Percentiles rank a stretch among this genome's conserved stretches.
Evolutionary conservation across 495 filamentous ascomycete species (phyloP).

Genomic region (Aeminium ludgeri): DNA sequence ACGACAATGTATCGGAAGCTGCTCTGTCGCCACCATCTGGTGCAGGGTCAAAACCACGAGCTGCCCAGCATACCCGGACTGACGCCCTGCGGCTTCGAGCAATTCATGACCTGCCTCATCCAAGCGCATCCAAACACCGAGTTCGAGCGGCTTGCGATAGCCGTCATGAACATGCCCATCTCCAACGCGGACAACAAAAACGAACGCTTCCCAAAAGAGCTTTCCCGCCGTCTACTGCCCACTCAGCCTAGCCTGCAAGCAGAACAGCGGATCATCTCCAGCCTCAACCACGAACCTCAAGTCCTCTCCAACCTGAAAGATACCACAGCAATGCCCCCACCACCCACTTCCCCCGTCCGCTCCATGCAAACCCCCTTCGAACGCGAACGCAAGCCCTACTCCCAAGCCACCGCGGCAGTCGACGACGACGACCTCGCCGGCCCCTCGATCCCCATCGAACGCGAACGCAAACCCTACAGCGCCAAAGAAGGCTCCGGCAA

Average conservation of each 20-base stretch:
- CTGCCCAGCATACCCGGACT: slow-evolving; percentile 57
- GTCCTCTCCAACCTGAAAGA: slow-evolving; percentile 2
- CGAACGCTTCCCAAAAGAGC: slow-evolving; percentile 64
- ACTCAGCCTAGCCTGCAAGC: slow-evolving; percentile 18
- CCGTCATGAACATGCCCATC: slow-evolving; percentile 59
- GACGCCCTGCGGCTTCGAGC: slow-evolving; percentile 62
- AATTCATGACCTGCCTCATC: slow-evolving; percentile 60
- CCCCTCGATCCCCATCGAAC: slow-evolving; percentile 36
- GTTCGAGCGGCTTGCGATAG: slow-evolving; percentile 52
- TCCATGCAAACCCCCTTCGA: slow-evolving; percentile 22
- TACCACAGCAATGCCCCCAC: slow-evolving; percentile 10
- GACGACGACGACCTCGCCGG: slow-evolving; percentile 32
- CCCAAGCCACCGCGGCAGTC: slow-evolving; percentile 21
- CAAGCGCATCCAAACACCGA: slow-evolving; percentile 66
- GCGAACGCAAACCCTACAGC: slow-evolving; percentile 45
- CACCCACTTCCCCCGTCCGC: slow-evolving; percentile 8
- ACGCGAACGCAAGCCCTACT: slow-evolving; percentile 36
- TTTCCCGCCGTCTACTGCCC: slow-evolving; percentile 59
- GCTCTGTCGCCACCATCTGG: slow-evolving; percentile 62
- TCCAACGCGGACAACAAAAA: slow-evolving; percentile 52
- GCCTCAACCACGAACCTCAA: slow-evolving; percentile 15
- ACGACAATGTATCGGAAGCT: slow-evolving; percentile 62
- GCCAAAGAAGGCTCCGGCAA: slow-evolving; percentile 41
- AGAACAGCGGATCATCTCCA: slow-evolving; percentile 21
- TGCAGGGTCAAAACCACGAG: slow-evolving; percentile 35